These are phyloP conservation scores for Elongisporangium undulatum DNA, from an alignment of 352 stramenopile genomes.

Conservation along the genomic window DNA sequence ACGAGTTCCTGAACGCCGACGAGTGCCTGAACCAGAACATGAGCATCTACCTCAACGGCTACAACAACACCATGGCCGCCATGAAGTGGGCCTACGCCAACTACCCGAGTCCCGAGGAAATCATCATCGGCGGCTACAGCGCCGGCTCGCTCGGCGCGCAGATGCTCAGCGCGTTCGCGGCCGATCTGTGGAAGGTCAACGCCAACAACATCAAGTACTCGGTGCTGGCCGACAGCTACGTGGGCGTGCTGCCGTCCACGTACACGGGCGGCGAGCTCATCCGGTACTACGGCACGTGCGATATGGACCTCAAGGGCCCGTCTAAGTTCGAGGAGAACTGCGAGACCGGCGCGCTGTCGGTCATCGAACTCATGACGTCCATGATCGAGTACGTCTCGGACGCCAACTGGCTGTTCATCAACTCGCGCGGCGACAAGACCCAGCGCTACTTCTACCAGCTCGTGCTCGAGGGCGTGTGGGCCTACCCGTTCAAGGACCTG, in stretches of 20 bases:
- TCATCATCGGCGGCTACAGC: constrained; percentile 56
- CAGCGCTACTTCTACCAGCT: constrained; percentile 71
- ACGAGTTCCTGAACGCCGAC: constrained; percentile 29
- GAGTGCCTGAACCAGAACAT: constrained; percentile 46
- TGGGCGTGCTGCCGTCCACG: constrained; percentile 47
- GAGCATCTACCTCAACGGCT: constrained; percentile 50
- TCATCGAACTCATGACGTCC: constrained; percentile 42
- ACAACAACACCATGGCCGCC: constrained; percentile 56
- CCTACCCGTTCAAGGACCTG: constrained; percentile 46
- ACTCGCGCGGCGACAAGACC: constrained; percentile 54
- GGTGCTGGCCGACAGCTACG: constrained; percentile 61
- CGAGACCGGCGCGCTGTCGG: constrained; percentile 30
- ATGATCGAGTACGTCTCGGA: constrained; percentile 43
- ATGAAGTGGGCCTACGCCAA: constrained; percentile 59
- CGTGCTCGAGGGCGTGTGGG: constrained; percentile 39
- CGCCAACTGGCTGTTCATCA: constrained; percentile 59
- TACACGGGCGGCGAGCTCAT: constrained; percentile 44
- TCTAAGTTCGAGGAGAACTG: constrained; percentile 35
- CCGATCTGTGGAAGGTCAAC: constrained; percentile 53
- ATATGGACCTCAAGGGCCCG: constrained; percentile 39
- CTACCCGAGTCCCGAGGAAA: constrained; percentile 50
- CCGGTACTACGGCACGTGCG: constrained; percentile 56
- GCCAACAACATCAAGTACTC: constrained; percentile 48
- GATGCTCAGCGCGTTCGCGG: constrained; percentile 33
- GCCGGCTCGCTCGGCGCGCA: constrained; percentile 50